These are phyloP conservation scores for Nidularia pulvinata DNA, from an alignment of 768 basidiomycete genomes.

Conservation along the genomic window DNA sequence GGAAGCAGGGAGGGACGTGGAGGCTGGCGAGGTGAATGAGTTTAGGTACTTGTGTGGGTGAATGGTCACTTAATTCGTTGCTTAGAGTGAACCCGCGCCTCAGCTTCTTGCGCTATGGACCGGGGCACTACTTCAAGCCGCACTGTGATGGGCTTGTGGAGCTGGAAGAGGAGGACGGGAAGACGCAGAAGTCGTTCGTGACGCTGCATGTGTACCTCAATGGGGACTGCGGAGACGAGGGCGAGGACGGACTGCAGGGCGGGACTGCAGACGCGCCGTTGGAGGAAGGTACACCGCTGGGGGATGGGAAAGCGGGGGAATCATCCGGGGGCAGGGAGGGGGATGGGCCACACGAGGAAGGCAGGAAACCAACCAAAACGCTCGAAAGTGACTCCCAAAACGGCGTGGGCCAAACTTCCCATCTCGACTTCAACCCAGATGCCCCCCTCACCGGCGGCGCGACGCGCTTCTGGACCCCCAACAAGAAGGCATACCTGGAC, in stretches of 20 bases:
- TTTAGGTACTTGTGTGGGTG: not conserved
- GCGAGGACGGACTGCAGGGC: too few relatives aligned
- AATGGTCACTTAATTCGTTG: not conserved
- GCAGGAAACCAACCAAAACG: too few relatives aligned
- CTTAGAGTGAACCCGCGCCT: constrained; percentile 33
- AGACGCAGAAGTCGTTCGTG: constrained; percentile 32
- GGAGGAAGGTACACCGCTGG: too few relatives aligned
- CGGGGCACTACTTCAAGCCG: constrained; percentile 37
- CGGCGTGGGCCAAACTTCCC: too few relatives aligned
- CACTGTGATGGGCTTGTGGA: constrained; percentile 36
- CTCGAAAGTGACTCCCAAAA: too few relatives aligned
- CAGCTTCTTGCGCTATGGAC: constrained; percentile 40
- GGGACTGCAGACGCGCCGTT: too few relatives aligned
- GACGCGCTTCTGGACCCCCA: constrained; percentile 34
- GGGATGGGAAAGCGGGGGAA: too few relatives aligned
- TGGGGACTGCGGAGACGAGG: constrained; percentile 17
- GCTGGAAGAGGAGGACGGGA: constrained; percentile 8
- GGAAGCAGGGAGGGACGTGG: constrained; percentile 27
- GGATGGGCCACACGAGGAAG: too few relatives aligned
- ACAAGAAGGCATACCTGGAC: constrained; percentile 29
- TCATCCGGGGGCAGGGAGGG: too few relatives aligned
- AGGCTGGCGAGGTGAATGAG: constrained; percentile 26
- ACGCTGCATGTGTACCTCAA: constrained; percentile 43
- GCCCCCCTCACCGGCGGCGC: constrained; percentile 21
- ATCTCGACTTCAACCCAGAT: too few relatives aligned